phyloP scores from a whole-genome alignment of 495 filamentous ascomycete species.

The Acidiella bohemica region DNA sequence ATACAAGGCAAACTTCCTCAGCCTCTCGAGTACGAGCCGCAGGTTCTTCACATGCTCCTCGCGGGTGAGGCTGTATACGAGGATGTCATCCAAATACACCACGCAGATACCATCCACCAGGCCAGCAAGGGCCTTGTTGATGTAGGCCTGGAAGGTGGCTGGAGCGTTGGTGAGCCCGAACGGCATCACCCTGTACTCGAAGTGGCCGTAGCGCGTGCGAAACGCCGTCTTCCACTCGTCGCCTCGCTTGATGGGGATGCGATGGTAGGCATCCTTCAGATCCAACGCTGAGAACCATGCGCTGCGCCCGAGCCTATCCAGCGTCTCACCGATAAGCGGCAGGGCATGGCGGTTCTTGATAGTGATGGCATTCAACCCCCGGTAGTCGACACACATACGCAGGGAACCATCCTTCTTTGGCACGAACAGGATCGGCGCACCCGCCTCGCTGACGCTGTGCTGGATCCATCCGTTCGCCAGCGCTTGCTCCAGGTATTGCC shows the following conservation, averaged over 20 bases:
- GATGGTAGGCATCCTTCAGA: constrained; percentile 13
- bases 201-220: constrained; percentile 17
- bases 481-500: neutral
- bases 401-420: constrained; percentile 17
- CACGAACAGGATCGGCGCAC: constrained; percentile 19
- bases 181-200: constrained; percentile 19
- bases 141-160: constrained; percentile 17
- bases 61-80: constrained; percentile 10
- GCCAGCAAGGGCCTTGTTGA: constrained; percentile 13
- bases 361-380: constrained; percentile 16
- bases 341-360: constrained; percentile 19
- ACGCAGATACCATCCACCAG: constrained; percentile 9
- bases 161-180: constrained; percentile 21
- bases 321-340: constrained; percentile 16
- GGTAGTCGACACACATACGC: constrained; percentile 19
- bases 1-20: constrained; percentile 2
- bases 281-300: constrained; percentile 6
- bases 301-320: neutral
- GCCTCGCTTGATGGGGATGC: constrained; percentile 10
- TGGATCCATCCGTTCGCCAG: neutral
- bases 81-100: constrained; percentile 21
- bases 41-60: constrained; percentile 12
- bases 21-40: neutral
- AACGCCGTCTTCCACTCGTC: constrained; percentile 24
- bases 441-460: constrained; percentile 2